phyloP scores from a whole-genome alignment of 805 yeast species.

The Vanderwaltozyma yarrowii region DNA sequence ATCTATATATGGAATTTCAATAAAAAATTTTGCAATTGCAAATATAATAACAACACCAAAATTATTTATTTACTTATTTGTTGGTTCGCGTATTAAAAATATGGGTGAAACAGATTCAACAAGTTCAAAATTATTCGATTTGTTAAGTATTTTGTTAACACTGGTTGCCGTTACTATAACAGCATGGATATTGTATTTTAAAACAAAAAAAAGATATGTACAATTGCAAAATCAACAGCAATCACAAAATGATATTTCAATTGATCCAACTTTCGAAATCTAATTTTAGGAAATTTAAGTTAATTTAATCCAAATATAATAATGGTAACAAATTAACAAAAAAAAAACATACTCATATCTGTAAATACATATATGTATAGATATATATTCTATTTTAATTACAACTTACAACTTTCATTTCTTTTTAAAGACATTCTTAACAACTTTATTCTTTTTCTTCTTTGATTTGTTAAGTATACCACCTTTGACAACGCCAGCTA shows the following conservation, averaged over 20 bases:
- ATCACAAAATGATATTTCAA: not conserved
- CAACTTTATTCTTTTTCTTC: not conserved
- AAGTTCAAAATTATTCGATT: constrained; percentile 47
- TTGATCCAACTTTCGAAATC: constrained; percentile 12
- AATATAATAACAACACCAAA: constrained; percentile 75
- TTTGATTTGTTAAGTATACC: not conserved
- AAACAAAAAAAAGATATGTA: constrained; percentile 32
- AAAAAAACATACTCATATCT: too few relatives aligned
- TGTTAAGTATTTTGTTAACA: constrained; percentile 51
- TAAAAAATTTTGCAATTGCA: constrained; percentile 56
- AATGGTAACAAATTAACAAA: too few relatives aligned
- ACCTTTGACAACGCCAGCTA: not conserved
- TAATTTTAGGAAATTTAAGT: too few relatives aligned
- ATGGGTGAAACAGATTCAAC: constrained; percentile 51
- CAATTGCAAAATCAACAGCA: constrained; percentile 19
- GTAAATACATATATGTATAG: too few relatives aligned
- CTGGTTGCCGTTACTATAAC: constrained; percentile 44
- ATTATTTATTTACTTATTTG: constrained; percentile 59
- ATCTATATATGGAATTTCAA: constrained; percentile 66
- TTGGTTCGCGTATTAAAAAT: constrained; percentile 64
- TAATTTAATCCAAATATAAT: too few relatives aligned
- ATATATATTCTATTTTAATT: too few relatives aligned
- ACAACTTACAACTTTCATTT: not conserved
- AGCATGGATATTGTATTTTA: constrained; percentile 56
- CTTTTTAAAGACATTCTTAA: constrained; percentile 1